These are phyloP conservation scores for Debaryomyces coudertii DNA, from an alignment of 1,139 yeast species.

Conservation along the genomic window DNA sequence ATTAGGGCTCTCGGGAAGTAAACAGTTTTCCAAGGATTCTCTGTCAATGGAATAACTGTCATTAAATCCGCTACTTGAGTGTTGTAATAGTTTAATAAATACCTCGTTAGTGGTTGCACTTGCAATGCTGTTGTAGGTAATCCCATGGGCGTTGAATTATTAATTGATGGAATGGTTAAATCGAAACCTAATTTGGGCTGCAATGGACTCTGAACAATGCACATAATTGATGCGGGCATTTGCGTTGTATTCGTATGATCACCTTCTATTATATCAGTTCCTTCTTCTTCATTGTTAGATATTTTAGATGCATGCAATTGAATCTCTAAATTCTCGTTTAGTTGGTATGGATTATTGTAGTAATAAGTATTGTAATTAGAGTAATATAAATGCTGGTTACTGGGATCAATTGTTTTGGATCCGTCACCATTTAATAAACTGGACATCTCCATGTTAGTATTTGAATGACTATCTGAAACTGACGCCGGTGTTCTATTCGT, in stretches of 20 bases:
- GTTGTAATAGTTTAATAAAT: conserved; percentile 72
- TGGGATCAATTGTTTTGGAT: conserved; percentile 35
- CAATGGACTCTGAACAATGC: conserved; percentile 47
- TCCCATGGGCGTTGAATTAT: conserved; percentile 34
- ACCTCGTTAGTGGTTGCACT: conserved; percentile 69
- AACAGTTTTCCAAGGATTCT: conserved; percentile 86
- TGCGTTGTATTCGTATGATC: conserved; percentile 37
- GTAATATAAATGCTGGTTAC: conserved; percentile 40
- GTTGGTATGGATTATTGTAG: conserved; percentile 47
- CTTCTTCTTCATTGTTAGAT: conserved; percentile 28
- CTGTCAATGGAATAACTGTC: conserved; percentile 82
- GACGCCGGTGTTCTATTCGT: conserved; percentile 12
- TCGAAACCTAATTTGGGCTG: conserved; percentile 49
- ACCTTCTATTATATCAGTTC: conserved; percentile 43
- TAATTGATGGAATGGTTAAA: conserved; percentile 28
- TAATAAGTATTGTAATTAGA: conserved; percentile 47
- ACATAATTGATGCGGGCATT: conserved; percentile 52
- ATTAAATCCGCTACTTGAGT: conserved; percentile 81
- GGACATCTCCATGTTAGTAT: conserved; percentile 25
- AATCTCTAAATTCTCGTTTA: conserved; percentile 47
- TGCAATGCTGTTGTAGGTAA: conserved; percentile 64
- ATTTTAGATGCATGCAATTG: conserved; percentile 45
- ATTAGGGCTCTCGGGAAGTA: conserved; percentile 80
- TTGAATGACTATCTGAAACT: conserved; percentile 11
- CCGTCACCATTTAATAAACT: conserved; percentile 26